Conservation (phyloP, 78 protist species). For the Dictyostelium purpureum region DNA sequence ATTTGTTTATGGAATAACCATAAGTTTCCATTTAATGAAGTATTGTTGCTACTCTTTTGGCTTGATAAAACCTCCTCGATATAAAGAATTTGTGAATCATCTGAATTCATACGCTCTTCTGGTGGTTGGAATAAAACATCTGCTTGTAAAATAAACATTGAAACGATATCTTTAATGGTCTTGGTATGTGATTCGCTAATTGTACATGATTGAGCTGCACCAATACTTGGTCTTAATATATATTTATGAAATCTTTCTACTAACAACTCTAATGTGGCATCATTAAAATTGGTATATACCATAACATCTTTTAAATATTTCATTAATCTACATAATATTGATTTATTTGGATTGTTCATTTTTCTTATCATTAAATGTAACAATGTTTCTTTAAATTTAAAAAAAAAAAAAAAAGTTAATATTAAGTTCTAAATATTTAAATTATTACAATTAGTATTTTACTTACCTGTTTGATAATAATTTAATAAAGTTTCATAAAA, state of each 20-base stretch:
- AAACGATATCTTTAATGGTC: conserved; percentile 31
- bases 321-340: conserved; percentile 51
- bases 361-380: conserved; percentile 61
- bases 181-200: conserved; percentile 13
- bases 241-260: conserved; percentile 39
- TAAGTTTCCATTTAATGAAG: conserved; percentile 9
- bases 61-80: conserved; percentile 29
- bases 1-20: conserved; percentile 64
- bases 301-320: conserved; percentile 48
- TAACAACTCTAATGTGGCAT: conserved; percentile 26
- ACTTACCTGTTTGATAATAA: conserved; percentile 72
- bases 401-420: background rate
- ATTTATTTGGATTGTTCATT: conserved; percentile 63
- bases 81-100: conserved; percentile 36
- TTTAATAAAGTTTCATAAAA: conserved; percentile 68
- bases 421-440: background rate
- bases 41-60: background rate
- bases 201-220: background rate
- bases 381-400: conserved; percentile 62
- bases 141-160: conserved; percentile 49
- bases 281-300: conserved; percentile 63
- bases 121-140: conserved; percentile 42
- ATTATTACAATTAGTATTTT: background rate
- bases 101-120: conserved; percentile 30
- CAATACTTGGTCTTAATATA: conserved; percentile 32